Evolutionary conservation across 2,329 filamentous ascomycete genomes (phyloP), one percentile per base, ranked within the genome.

Genomic region (Salinomyces thailandicus): DNA sequence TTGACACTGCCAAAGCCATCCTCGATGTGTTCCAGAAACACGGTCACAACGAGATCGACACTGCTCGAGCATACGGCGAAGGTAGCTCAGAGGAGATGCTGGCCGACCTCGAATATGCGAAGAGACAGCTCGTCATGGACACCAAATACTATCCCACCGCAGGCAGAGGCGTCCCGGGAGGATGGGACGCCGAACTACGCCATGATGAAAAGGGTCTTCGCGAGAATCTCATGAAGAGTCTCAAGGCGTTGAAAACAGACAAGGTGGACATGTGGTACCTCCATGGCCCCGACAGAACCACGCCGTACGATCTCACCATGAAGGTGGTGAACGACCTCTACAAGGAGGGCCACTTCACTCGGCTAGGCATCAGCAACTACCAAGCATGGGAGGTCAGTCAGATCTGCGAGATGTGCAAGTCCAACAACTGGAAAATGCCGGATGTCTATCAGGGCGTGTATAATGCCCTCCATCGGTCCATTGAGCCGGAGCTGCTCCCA

Each of bases 261-360:
- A 61, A 60, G 39, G 51, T 72, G 2, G 59, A 72, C 26, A 62
- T 69, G 34, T 69, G 60, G 48, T 73, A 72, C 40, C 59, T 73
- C 2, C 69, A 73, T 43, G 62, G 58, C 1, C 68, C 68, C 36
- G 69, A 73, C 45, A 55, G 62, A n/a, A 62, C 51, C 0, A 62
- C 59, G 2, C 65, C 68, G 0, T 59, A 62, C 34, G 62, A 65
- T 33, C 61, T 63, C 4, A 70, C 68, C 1, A 52, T 71, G n/a
- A 50, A 54, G 5, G 66, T 58, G 17, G 62, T 72, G 20, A 60
- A 73, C 44, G 50, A 60, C 4, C 55, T 72, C 1, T 53, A 67
- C 50, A 44, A 62, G 16, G 59, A 66, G 33, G 68, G 68, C 0
- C 55, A 58, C 17, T 69, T 72, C 46, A 50, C 52, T n/a, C 50